A percentile compares a stretch with the other conserved stretches of the same genome.
phyloP scores from a whole-genome alignment of 768 basidiomycete genomes.

The Cubamyces sp. region DNA sequence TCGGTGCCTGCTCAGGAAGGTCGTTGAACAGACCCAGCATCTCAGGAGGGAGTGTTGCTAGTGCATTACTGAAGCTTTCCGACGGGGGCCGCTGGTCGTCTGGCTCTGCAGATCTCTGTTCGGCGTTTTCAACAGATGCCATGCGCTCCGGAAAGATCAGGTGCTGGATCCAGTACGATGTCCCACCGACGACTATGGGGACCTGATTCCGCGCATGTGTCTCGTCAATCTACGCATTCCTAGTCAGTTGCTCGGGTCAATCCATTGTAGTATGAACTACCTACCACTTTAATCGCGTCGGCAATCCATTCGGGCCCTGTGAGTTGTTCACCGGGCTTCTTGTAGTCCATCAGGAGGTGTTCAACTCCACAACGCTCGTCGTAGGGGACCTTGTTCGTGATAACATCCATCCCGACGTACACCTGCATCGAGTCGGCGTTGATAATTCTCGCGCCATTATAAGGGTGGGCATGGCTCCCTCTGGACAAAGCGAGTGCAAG shows the following conservation, averaged over 20 bases:
- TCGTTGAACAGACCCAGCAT: constrained; percentile 53
- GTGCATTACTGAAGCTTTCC: constrained; percentile 41
- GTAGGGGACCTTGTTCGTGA: constrained; percentile 90
- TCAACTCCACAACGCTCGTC: constrained; percentile 79
- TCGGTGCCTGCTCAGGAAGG: constrained; percentile 64
- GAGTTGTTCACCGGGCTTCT: constrained; percentile 85
- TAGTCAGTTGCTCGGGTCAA: not conserved
- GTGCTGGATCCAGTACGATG: constrained; percentile 97
- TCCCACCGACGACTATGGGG: constrained; percentile 94
- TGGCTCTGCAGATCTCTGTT: not conserved
- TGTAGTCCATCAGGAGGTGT: constrained; percentile 90
- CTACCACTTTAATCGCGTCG: constrained; percentile 77
- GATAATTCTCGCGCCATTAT: constrained; percentile 75
- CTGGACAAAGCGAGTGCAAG: constrained; percentile 60
- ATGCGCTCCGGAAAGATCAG: constrained; percentile 87
- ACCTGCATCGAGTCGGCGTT: constrained; percentile 99
- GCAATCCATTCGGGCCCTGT: constrained; percentile 85
- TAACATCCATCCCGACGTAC: constrained; percentile 86
- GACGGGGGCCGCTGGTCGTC: constrained; percentile 10
- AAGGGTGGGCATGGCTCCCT: constrained; percentile 38
- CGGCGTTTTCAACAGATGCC: constrained; percentile 32
- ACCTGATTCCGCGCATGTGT: constrained; percentile 64
- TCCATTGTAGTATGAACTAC: constrained; percentile 33
- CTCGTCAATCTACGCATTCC: constrained; percentile 64
- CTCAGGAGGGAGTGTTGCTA: constrained; percentile 51